Evolutionary conservation across 345 rosid genomes (phyloP), one percentile per base, ranked within the genome.

Genomic region (Syzygium aromaticum): DNA sequence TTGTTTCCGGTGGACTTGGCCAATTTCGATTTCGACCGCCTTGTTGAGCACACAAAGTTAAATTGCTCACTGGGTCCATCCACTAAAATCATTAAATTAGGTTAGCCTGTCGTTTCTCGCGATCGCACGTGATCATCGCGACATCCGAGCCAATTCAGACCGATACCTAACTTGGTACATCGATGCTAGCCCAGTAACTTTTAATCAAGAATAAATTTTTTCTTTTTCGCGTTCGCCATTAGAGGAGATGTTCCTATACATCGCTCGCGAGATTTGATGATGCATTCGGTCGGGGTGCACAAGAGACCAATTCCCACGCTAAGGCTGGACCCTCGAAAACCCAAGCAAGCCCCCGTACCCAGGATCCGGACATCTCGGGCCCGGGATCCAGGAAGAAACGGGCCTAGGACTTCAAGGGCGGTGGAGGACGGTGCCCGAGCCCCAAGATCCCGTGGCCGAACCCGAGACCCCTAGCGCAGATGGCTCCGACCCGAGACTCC

Each of bases 201-300:
- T 15, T 2, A 3, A 30, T 8, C 11, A 33, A 9, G 12, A 28
- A 30, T 0, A 15, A 14, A 3, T 15, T 17, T 19, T 43, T 2
- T 25, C 11, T 0, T 17, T 17, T 16, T 33, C 3, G 1, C 23
- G 8, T 30, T 30, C 6, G 1, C 6, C 12, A 2, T 30, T 2
- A 1, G 1, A 30, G 4, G 17, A 16, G 6, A 30, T 2, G 1
- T 16, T 22, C 19, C 2, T 30, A 16, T 30, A 2, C 3, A 15
- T 4, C 6, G 8, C 21, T 30, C 23, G 1, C 30, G 19, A 17
- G 4, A 30, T 30, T 5, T 8, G 11, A 9, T 6, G 77, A 15
- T 3, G 0, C 1, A 40, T 4, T 6, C 1, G 2, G 17, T 43
- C 6, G 3, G 16, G 78, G 40, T 1, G 3, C 12, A 0, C 3